These are phyloP conservation scores for Gracilaria domingensis DNA, from an alignment of 23 red algal genomes.

Conservation along the genomic window DNA sequence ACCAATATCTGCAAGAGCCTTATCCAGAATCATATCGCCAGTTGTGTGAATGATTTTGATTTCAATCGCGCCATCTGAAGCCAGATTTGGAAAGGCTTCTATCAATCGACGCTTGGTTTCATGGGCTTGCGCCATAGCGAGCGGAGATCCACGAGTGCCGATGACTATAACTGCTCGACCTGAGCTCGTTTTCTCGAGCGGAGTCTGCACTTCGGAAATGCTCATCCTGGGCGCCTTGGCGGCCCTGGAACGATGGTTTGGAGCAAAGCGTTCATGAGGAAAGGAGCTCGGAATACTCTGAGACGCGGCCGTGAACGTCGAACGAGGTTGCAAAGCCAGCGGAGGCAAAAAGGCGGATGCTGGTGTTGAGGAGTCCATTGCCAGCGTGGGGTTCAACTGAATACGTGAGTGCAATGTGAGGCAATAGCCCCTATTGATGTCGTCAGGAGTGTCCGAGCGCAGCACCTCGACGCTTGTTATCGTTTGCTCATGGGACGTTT, in stretches of 20 bases:
- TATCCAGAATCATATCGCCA: conserved; percentile 98
- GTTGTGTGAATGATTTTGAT: conserved; percentile 96
- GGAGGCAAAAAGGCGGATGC: not conserved
- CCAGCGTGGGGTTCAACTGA: not conserved
- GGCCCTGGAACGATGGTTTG: not conserved
- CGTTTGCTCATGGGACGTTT: not conserved
- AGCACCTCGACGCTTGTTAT: not conserved
- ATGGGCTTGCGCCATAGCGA: conserved; percentile 94
- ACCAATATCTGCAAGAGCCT: conserved; percentile 95
- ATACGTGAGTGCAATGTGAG: not conserved
- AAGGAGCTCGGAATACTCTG: not conserved
- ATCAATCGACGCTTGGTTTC: conserved; percentile 86
- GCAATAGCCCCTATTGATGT: not conserved
- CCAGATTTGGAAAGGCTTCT: conserved; percentile 72
- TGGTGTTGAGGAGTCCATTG: not conserved
- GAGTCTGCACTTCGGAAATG: conserved; percentile 33
- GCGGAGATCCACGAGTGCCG: conserved; percentile 96
- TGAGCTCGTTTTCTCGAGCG: conserved; percentile 16
- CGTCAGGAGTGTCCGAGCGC: not conserved
- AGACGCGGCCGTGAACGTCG: not conserved
- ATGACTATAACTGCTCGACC: conserved; percentile 84
- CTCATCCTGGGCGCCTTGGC: conserved; percentile 24
- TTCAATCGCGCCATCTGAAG: conserved; percentile 80
- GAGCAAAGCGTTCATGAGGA: not conserved
- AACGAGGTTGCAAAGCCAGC: not conserved